Evolutionary conservation across 2,329 filamentous ascomycete species (phyloP).

Genomic region (Trichoderma asperellum): DNA sequence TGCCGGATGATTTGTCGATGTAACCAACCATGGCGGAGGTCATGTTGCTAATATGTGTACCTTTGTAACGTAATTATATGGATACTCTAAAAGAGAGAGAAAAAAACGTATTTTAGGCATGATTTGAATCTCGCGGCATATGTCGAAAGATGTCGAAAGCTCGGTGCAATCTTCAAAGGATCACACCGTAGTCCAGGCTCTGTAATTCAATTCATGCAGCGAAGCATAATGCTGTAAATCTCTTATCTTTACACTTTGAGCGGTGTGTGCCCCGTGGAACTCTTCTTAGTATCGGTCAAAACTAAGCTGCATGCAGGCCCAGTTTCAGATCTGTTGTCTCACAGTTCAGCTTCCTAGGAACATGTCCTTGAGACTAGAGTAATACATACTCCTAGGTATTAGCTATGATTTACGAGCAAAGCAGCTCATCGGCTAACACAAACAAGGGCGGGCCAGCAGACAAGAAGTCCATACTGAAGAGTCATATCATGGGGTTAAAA

Average conservation of each 20-base stretch:
- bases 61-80: neutral
- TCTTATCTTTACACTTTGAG: neutral
- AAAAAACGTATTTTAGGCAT: neutral
- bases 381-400: too few relatives aligned
- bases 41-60: neutral
- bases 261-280: constrained; percentile 14
- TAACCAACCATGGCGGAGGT: neutral
- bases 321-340: constrained; percentile 21
- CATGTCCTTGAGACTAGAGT: too few relatives aligned
- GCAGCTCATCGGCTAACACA: neutral
- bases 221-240: neutral
- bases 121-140: neutral
- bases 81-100: neutral
- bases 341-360: neutral
- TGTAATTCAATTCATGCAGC: neutral
- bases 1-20: constrained; percentile 11
- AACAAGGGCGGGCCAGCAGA: neutral
- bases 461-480: neutral
- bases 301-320: neutral
- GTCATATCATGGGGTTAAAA: neutral
- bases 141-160: neutral
- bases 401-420: neutral
- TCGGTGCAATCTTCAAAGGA: neutral
- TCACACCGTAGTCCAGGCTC: neutral
- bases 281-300: constrained; percentile 5